Percentiles rank a stretch among this genome's conserved stretches.
Evolutionary conservation across 768 basidiomycete genomes (phyloP).

Genomic region (Termitomyces sp.): DNA sequence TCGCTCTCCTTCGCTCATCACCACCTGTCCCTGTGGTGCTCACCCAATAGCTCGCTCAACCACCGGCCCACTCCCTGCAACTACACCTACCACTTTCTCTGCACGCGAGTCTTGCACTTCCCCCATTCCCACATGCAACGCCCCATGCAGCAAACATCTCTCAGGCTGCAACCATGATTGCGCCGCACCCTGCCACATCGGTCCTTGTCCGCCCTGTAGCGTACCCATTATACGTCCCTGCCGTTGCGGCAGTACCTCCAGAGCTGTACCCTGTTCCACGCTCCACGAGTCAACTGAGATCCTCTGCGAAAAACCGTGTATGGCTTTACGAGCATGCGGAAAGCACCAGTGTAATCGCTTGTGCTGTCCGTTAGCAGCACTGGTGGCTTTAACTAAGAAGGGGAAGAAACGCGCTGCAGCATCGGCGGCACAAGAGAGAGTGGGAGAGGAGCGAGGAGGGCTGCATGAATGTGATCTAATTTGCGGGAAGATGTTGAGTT

Average conservation of each 20-base stretch:
- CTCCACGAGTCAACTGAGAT: slow-evolving; percentile 46
- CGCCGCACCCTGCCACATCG: slow-evolving; percentile 63
- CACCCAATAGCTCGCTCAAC: slow-evolving; percentile 39
- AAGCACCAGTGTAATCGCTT: slow-evolving; percentile 78
- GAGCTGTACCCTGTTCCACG: slow-evolving; percentile 49
- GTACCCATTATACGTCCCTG: slow-evolving; percentile 72
- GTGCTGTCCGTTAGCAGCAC: slow-evolving; percentile 84
- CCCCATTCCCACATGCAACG: slow-evolving; percentile 76
- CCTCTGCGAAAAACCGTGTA: slow-evolving; percentile 77
- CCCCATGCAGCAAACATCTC: slow-evolving; percentile 60
- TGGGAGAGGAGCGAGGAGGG: slow-evolving; percentile 57
- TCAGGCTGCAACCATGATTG: slow-evolving; percentile 74
- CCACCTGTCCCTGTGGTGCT: slow-evolving; percentile 81
- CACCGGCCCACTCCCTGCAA: slow-evolving; percentile 20
- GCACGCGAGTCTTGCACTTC: slow-evolving; percentile 56
- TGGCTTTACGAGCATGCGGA: slow-evolving; percentile 75
- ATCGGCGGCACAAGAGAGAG: slow-evolving; percentile 20
- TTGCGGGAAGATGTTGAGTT: slow-evolving; percentile 67
- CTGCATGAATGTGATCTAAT: slow-evolving; percentile 82
- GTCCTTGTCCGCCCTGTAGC: slow-evolving; percentile 75
- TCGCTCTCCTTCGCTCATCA: slow-evolving; percentile 58
- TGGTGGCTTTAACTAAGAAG: slow-evolving; percentile 45
- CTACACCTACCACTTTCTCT: slow-evolving; percentile 29
- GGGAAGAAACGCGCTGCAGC: slow-evolving; percentile 48
- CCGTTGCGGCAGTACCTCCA: slow-evolving; percentile 73